A percentile compares a stretch with the other conserved stretches of the same genome.
Evolutionary conservation across 768 basidiomycete species (phyloP).

Genomic region (Trametes gibbosa): DNA sequence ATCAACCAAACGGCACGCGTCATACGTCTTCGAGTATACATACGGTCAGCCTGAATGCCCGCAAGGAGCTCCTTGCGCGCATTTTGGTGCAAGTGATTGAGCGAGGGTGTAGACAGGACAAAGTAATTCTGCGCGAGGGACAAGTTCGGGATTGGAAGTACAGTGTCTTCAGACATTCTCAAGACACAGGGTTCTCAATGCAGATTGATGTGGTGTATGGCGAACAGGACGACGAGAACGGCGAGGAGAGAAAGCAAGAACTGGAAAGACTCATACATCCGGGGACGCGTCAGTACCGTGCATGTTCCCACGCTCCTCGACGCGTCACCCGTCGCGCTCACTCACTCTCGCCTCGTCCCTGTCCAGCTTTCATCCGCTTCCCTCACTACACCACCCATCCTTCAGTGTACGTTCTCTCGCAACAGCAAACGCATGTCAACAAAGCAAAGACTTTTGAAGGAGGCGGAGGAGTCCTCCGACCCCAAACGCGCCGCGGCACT

Average conservation of each 20-base stretch:
- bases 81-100: slow-evolving; percentile 62
- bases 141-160: slow-evolving; percentile 86
- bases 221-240: not conserved
- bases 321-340: slow-evolving; percentile 29
- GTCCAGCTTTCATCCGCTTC: not conserved
- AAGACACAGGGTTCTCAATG: not conserved
- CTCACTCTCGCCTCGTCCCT: not conserved
- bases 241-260: not conserved
- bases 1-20: not conserved
- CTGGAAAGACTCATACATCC: not conserved
- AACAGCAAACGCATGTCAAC: slow-evolving; percentile 21
- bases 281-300: slow-evolving; percentile 36
- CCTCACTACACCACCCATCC: not conserved
- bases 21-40: slow-evolving; percentile 30
- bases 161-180: slow-evolving; percentile 80
- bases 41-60: slow-evolving; percentile 79
- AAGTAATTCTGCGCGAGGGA: slow-evolving; percentile 78
- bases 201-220: not conserved
- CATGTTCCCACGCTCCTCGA: slow-evolving; percentile 31
- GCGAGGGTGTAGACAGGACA: slow-evolving; percentile 58
- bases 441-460: slow-evolving; percentile 47
- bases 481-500: slow-evolving; percentile 66
- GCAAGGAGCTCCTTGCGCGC: slow-evolving; percentile 65
- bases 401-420: not conserved
- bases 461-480: slow-evolving; percentile 53